Base-by-base conservation (phyloP, 2,329 filamentous ascomycete genomes). In the Pseudogymnoascus destructans region DNA sequence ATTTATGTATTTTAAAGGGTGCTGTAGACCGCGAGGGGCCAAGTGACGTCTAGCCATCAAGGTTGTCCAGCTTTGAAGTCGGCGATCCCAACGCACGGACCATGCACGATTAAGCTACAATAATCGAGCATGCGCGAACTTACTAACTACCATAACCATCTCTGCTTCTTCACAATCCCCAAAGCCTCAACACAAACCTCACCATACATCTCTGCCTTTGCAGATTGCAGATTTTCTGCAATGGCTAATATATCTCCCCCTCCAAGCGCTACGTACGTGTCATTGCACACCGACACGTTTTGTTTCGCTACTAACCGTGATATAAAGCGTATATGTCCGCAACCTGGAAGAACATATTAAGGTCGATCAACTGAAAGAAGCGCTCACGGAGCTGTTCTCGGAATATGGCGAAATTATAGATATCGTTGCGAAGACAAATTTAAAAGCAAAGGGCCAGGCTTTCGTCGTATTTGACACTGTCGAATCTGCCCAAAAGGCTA, bases 341-440 rank as follows among this genome's bases (percentile, higher is more conserved):
- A 96, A 96, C 70, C 83, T 98, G 60, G 89, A 96, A 73, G 93
- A 97, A 77, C 84, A 87, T 69, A 84, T 95, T 72, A 95, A 95
- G 71, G 78, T 88, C 59, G 85, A 90, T 32, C 74, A 81, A 8
- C 77, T 97, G 58, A 87, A 85, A 63, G 80, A 86, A 64, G 80
- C 87, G 0, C 78, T 98, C 13, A 75, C 73, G 19, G 82, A 85
- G 62, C 79, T 97, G 67, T 97, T 97, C 74, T 84, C 84, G 62
- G 88, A 95, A 71, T 96, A 93, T 72, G 93, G 93, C 63, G 84
- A 77, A 59, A 82, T 95, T 61, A 74, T 95, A 65, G 90, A 95
- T 62, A 81, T 95, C 57, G 80, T 95, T 60, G 88, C 88, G 46
- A 95, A 95, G 75, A 89, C 82, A 63, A 96, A 95, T 71, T 73